A percentile compares a stretch with the other conserved stretches of the same genome.
Evolutionary conservation across 2,329 filamentous ascomycete genomes (phyloP).

Genomic region (Metarhizium sp.): DNA sequence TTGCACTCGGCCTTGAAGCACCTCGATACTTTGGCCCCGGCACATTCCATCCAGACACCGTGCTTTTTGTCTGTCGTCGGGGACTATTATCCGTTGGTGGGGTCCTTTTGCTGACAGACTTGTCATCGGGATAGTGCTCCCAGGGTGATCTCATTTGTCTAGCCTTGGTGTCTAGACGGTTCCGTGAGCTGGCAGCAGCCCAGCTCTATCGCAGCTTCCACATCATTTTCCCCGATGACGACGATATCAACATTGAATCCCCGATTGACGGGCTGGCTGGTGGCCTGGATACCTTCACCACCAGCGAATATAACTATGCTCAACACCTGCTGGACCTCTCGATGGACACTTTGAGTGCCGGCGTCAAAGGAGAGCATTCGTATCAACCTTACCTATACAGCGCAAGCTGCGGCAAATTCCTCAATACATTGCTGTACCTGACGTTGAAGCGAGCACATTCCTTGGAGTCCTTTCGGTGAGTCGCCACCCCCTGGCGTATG

Average conservation of each 20-base stretch:
- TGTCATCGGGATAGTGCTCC: conserved; percentile 31
- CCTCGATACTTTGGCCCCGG: neutral
- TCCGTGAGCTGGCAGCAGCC: conserved; percentile 47
- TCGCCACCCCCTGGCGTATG: neutral
- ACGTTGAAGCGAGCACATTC: conserved; percentile 44
- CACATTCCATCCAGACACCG: neutral
- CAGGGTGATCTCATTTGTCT: conserved; percentile 46
- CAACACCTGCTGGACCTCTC: conserved; percentile 45
- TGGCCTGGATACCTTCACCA: conserved; percentile 51
- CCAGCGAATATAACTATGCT: conserved; percentile 55
- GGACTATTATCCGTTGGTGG: neutral
- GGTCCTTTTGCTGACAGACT: neutral
- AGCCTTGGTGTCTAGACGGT: conserved; percentile 47
- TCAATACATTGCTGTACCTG: conserved; percentile 50
- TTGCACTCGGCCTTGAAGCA: neutral
- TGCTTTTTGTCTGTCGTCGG: neutral
- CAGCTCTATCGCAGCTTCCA: conserved; percentile 51
- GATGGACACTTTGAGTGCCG: conserved; percentile 45
- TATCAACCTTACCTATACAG: conserved; percentile 46
- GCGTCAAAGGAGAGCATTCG: conserved; percentile 41
- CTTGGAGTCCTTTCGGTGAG: conserved; percentile 48
- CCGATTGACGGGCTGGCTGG: conserved; percentile 48
- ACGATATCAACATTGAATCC: conserved; percentile 40
- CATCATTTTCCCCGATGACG: conserved; percentile 53
- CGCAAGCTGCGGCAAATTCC: conserved; percentile 51